Percentiles rank a stretch among this genome's conserved stretches.
phyloP scores from a whole-genome alignment of 2,329 filamentous ascomycete genomes.

The Ceratocystiopsis minuta region DNA sequence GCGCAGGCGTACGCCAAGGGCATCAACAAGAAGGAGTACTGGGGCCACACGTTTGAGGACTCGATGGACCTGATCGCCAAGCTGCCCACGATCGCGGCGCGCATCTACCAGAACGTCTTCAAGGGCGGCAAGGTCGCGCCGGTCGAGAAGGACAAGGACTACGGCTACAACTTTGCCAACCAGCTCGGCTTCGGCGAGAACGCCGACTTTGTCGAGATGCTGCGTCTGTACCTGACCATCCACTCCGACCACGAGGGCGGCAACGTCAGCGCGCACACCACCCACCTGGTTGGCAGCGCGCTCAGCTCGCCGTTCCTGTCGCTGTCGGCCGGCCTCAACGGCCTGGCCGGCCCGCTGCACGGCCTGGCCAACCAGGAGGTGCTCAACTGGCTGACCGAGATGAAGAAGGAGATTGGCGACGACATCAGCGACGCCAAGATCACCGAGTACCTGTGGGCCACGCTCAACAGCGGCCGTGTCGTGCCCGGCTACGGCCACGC shows the following conservation, averaged over 20 bases:
- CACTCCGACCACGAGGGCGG: constrained; percentile 99
- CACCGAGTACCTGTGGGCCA: constrained; percentile 97
- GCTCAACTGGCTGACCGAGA: constrained; percentile 96
- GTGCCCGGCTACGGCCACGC: constrained; percentile 97
- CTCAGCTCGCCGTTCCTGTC: constrained; percentile 97
- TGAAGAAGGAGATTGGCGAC: constrained; percentile 88
- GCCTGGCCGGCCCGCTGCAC: constrained; percentile 94
- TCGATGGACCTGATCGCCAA: constrained; percentile 99
- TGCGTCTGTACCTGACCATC: constrained; percentile 98
- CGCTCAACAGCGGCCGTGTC: constrained; percentile 86
- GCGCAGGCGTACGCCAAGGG: constrained; percentile 98
- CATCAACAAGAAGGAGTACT: constrained; percentile 99
- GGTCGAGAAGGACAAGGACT: constrained; percentile 98
- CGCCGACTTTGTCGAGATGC: constrained; percentile 91
- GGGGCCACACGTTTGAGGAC: constrained; percentile 98
- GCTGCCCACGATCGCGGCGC: constrained; percentile 91
- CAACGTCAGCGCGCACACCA: constrained; percentile 96
- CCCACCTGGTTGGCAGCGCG: constrained; percentile 89
- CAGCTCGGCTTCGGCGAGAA: constrained; percentile 94
- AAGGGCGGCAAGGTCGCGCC: constrained; percentile 97
- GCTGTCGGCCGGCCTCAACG: constrained; percentile 88
- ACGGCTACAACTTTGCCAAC: constrained; percentile 98
- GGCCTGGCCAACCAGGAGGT: constrained; percentile 99
- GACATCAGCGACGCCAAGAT: constrained; percentile 93
- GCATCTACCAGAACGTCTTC: constrained; percentile 99